Base-by-base conservation (phyloP, 2,329 filamentous ascomycete species). In the Penicillium italicum region DNA sequence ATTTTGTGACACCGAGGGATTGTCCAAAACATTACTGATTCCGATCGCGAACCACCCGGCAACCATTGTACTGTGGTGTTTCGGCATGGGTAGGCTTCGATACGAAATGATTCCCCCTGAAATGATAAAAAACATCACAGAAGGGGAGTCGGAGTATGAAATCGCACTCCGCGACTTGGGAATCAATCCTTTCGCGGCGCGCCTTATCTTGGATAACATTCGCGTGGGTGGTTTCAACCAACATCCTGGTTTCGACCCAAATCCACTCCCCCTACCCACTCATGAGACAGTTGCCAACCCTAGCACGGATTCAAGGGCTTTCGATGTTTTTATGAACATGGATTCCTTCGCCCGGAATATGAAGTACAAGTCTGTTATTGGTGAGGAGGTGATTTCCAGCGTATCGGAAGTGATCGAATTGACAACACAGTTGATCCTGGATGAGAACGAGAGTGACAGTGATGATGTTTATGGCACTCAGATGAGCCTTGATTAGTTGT, bases 161-260 rank as follows among this genome's bases (percentile, higher is more conserved):
- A 14, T 45, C 9, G 30, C 89, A 58, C 75, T 92, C 24, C 78
- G 87, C 14, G 76, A 79, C 24, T 79, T 81, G 1, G 89, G 89
- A 0, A 70, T 91, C 67, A 91, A 92, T 69, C 80, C 83, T 0
- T 90, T 84, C 67, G 88, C 87, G 2, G 88, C 89, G 3, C 88
- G 91, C 67, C 76, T 78, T 10, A 76, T 90, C 1, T 72, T 89
- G 33, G 52, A 47, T 18, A 44, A 58, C 8, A 14, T 49, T 40
- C 41, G 30, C 14, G 30, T 45, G 24, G 14, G 43, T 24, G 30
- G 28, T 45, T 45, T 45, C 30, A 22, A 22, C 28, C 18, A 33
- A 45, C 4, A 14, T 20, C n/a, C 41, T 31, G n/a, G n/a, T 12
- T 44, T 28, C 18, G 8, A 31, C 14, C 12, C 12, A 16, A 12